phyloP scores from a whole-genome alignment of 1,139 yeast species.

The Sugiyamaella paludigena region DNA sequence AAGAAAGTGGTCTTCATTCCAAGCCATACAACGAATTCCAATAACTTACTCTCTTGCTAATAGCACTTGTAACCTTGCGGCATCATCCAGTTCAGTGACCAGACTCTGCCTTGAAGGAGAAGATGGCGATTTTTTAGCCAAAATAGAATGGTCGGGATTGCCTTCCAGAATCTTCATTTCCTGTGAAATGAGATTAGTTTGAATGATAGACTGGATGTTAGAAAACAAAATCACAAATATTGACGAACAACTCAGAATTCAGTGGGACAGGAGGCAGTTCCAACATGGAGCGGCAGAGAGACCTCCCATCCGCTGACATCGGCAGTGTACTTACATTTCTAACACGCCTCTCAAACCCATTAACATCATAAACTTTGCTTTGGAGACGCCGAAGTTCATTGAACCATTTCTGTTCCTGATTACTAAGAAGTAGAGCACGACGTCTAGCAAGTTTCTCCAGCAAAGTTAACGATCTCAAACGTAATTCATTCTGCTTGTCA shows the following conservation, averaged over 20 bases:
- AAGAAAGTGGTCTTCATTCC: too few species aligned
- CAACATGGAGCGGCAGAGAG: not conserved
- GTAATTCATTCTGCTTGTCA: constrained; percentile 36
- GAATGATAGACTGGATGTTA: constrained; percentile 6
- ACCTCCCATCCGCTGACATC: too few species aligned
- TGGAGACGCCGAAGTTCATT: constrained; percentile 41
- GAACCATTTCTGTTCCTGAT: constrained; percentile 47
- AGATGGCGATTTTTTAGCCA: not conserved
- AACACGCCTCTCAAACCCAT: constrained; percentile 27
- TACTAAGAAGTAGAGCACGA: constrained; percentile 38
- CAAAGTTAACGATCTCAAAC: constrained; percentile 37
- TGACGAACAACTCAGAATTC: too few species aligned
- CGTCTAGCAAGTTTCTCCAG: constrained; percentile 31
- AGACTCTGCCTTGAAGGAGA: not conserved
- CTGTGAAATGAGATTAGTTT: constrained; percentile 5
- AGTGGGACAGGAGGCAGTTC: not conserved
- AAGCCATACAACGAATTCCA: too few species aligned
- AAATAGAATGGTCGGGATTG: not conserved
- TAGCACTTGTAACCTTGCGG: constrained; percentile 5
- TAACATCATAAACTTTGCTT: constrained; percentile 17
- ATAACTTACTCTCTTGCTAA: constrained; percentile 10
- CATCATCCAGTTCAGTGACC: not conserved
- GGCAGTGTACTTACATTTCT: constrained; percentile 21
- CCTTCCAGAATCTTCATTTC: constrained; percentile 8
- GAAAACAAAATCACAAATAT: too few species aligned